These are phyloP conservation scores for Arxiozyma telluris DNA, from an alignment of 1,139 yeast species.

Conservation along the genomic window DNA sequence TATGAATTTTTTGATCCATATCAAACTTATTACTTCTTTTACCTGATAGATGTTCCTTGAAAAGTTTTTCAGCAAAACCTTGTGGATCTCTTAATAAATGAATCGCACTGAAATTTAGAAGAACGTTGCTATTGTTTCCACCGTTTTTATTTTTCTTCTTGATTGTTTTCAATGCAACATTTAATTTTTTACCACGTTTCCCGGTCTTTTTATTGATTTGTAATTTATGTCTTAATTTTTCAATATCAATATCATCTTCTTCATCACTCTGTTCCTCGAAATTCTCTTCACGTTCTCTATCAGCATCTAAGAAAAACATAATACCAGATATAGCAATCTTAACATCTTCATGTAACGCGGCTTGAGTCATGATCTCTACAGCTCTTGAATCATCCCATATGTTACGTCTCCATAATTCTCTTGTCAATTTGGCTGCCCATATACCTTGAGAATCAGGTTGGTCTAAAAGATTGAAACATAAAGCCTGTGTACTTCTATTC, in stretches of 20 bases:
- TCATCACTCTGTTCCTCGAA: conserved; percentile 65
- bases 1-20: conserved; percentile 79
- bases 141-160: conserved; percentile 47
- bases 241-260: conserved; percentile 63
- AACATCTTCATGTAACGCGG: conserved; percentile 74
- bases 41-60: conserved; percentile 59
- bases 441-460: conserved; percentile 74
- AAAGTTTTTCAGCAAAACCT: conserved; percentile 86
- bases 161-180: conserved; percentile 56
- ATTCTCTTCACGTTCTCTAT: conserved; percentile 83
- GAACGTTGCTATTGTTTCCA: conserved; percentile 49
- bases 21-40: conserved; percentile 60
- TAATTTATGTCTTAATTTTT: conserved; percentile 67
- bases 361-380: conserved; percentile 94
- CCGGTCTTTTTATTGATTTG: conserved; percentile 74
- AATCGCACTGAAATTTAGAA: conserved; percentile 85
- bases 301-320: conserved; percentile 86
- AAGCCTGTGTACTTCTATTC: conserved; percentile 83
- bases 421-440: conserved; percentile 92
- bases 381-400: conserved; percentile 97
- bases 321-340: conserved; percentile 90
- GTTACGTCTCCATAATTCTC: conserved; percentile 95
- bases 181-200: conserved; percentile 72
- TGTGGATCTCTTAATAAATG: conserved; percentile 94
- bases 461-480: conserved; percentile 74